Conservation (phyloP, 495 filamentous ascomycete species). For the Neurospora sp. region DNA sequence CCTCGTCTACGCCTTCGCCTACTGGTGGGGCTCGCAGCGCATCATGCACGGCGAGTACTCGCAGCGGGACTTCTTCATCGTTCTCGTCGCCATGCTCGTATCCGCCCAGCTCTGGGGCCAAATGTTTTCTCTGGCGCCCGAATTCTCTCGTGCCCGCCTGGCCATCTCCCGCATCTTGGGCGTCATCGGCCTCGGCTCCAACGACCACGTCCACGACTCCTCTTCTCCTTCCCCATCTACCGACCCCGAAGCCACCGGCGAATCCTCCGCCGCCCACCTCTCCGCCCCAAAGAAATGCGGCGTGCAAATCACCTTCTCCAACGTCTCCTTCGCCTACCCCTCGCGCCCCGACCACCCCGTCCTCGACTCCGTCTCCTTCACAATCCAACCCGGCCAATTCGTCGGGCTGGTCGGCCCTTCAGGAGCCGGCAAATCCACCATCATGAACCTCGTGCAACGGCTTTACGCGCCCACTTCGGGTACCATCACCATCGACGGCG, state of each 20-base stretch:
- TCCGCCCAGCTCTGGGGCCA: constrained; percentile 22
- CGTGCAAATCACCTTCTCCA: constrained; percentile 40
- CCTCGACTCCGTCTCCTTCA: constrained; percentile 39
- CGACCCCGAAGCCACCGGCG: constrained; percentile 42
- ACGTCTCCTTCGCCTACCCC: constrained; percentile 50
- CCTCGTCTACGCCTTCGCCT: constrained; percentile 69
- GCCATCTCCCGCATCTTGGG: constrained; percentile 11
- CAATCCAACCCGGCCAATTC: constrained; percentile 53
- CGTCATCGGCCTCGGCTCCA: constrained; percentile 6
- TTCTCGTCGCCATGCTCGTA: constrained; percentile 41
- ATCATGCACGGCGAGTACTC: constrained; percentile 55
- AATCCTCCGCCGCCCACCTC: constrained; percentile 38
- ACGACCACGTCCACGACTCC: background rate
- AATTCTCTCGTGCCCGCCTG: constrained; percentile 17
- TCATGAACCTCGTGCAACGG: constrained; percentile 50
- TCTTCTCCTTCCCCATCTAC: background rate
- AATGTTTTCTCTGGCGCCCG: constrained; percentile 20
- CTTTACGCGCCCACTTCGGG: constrained; percentile 51
- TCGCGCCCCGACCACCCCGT: constrained; percentile 42
- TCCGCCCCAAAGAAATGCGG: constrained; percentile 38
- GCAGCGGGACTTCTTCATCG: constrained; percentile 71
- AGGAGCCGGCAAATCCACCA: constrained; percentile 65
- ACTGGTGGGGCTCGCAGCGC: constrained; percentile 61
- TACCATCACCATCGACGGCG: constrained; percentile 40
- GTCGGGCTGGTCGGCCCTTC: constrained; percentile 59